Evolutionary conservation across 1,284 basidiomycete species (phyloP), one percentile per base, ranked within the genome.

Genomic region (Veloporphyrellus conicus): DNA sequence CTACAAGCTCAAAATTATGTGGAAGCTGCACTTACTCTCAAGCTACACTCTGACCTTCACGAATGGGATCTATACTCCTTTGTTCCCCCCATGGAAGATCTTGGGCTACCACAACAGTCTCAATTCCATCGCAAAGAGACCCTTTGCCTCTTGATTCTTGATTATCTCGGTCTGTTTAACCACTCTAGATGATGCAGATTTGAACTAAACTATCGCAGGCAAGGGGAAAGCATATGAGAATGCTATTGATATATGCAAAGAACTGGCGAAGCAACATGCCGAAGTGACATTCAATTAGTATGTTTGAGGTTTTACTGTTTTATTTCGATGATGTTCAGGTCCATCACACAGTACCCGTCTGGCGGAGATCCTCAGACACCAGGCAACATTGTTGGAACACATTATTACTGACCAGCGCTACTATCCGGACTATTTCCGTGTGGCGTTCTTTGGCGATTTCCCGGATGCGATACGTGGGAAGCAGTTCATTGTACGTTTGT

Each of bases 211-310:
- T 4, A 47, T 49, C 41, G 29, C 54, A 91, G 90, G 90, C 45
- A 91, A 93, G 68, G 95, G 94, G 2, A 93, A 95, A 62, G 93
- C 95, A 4, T 98, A 93, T 82, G 95, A 99, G 68, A 87, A 82
- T 46, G 93, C 93, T 2, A 82, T 96, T 43, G 89, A 92, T 52
- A 88, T 98, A 46, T 96, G 92, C 71, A 90, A 90, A 68, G 93
- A 95, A 58, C 71, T 96, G 11, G 84, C 84, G 11, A 77, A 75
- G 51, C 90, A 95, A 60, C 93, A 96, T 68, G 78, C 87, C 9
- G 82, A 83, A 61, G 76, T 89, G 29, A 93, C 92, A 2, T 96
- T 90, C 71, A 89, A 94, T 64, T 93, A 96, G 87, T 90, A 70
- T 27, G 84, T 66, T 27, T n/a, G 47, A 40, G 6, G 31, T 47